Percentiles rank a stretch among this genome's conserved stretches.
phyloP scores from a whole-genome alignment of 2,329 filamentous ascomycete species.

The Parastagonospora nodorum region DNA sequence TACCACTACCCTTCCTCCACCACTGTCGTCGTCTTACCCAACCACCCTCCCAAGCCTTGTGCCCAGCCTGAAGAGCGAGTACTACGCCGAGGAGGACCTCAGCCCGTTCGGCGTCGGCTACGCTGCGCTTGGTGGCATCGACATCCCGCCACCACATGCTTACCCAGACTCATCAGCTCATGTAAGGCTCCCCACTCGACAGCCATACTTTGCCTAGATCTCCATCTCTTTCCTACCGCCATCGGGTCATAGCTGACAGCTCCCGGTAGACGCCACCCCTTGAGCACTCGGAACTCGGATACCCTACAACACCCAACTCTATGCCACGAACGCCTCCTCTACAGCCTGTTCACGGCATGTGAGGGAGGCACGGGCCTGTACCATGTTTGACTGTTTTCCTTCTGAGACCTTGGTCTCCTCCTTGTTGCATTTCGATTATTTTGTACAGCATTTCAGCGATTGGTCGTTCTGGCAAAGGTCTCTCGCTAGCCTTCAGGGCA shows the following conservation, averaged over 20 bases:
- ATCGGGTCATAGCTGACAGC: conserved; percentile 44
- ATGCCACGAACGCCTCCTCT: conserved; percentile 70
- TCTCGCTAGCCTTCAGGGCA: conserved; percentile 37
- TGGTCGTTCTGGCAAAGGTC: conserved; percentile 34
- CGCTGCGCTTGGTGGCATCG: conserved; percentile 66
- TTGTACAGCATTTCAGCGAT: conserved; percentile 47
- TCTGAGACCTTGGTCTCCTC: conserved; percentile 24
- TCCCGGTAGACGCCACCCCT: conserved; percentile 72
- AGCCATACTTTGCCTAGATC: conserved; percentile 44
- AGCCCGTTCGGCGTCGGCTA: conserved; percentile 72
- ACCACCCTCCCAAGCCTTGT: conserved; percentile 67
- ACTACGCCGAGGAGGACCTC: conserved; percentile 63
- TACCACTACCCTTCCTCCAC: conserved; percentile 62
- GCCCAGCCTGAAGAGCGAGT: conserved; percentile 69
- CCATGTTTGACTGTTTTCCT: conserved; percentile 13
- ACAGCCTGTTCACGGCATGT: conserved; percentile 42
- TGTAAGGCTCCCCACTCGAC: conserved; percentile 66
- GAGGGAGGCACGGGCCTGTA: conserved; percentile 10
- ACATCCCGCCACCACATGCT: conserved; percentile 63
- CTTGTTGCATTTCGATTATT: conserved; percentile 31
- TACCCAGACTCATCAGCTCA: conserved; percentile 74
- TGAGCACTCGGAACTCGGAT: conserved; percentile 62
- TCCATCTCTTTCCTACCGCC: conserved; percentile 32
- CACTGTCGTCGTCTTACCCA: conserved; percentile 51
- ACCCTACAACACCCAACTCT: conserved; percentile 72